Base-by-base conservation (phyloP, 2,329 filamentous ascomycete genomes). In the Beauveria scarabaeidicola region DNA sequence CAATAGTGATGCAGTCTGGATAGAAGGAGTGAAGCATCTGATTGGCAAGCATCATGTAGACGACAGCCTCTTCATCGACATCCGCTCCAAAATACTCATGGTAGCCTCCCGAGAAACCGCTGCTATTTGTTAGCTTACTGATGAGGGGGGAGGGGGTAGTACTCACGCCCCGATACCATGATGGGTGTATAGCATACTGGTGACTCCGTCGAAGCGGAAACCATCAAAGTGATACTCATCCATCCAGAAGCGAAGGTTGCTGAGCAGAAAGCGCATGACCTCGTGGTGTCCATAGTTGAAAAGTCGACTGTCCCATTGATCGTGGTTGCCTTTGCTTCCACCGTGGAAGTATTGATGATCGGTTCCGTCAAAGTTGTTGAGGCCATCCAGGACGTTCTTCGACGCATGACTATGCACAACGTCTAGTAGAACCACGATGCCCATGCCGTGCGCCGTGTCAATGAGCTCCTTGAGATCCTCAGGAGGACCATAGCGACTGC, bases 181-280 rank as follows among this genome's bases (percentile, higher is more conserved):
- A 70, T 99, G 94, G 17, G 79, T 77, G 73, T 99, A 99, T 60
- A 99, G 86, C 91, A 99, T 99, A 76, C 92, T 97, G 1, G 94
- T 99, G 56, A 99, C 94, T 64, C 94, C 94, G 66, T 99, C 94
- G 68, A 99, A 99, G 46, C 94, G 85, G 81, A 97, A 99, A 25
- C 94, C 94, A 70, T 99, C 94, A 70, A 99, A 97, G 44, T 85
- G 79, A 69, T 97, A 99, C 75, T 97, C 92, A 60, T 97, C 93
- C 92, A 99, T 97, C 92, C 94, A 99, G 78, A 96, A 99, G 25
- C 93, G 84, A 61, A 99, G 76, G 71, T 99, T 99, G 73, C 92
- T 97, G 27, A 99, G 79, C 50, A 99, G 78, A 75, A 99, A 99
- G n/a, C 94, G 85, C 71, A 97, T 74, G 23, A 99, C 94, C 72